Evolutionary conservation across 345 rosid species (phyloP), one percentile per base, ranked within the genome.

Genomic region (Sisymbrium altissimum): DNA sequence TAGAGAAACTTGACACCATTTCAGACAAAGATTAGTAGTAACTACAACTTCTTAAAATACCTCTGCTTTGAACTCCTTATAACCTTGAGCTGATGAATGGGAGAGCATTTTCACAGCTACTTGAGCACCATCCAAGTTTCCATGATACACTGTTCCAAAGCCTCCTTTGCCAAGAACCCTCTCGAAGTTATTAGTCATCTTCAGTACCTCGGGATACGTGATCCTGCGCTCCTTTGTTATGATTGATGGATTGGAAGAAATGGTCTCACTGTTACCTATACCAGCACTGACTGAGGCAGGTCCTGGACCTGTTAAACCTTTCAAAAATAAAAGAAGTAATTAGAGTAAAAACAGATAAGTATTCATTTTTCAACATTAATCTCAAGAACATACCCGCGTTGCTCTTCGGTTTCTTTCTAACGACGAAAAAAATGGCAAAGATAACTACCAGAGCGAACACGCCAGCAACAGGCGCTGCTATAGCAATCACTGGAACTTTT

Each of bases 51-150:
- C 12, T 48, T 46, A 4, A 21, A 36, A 13, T 58, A 79, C 82
- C 82, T 79, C 82, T 39, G 82, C 82, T 29, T 69, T 69, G 58
- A 79, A 79, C n/a, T 79, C 71, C 44, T 79, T 70, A 69, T 64
- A 74, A 39, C 83, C 80, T 75, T 80, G 83, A 60, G 67, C 67
- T 44, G 80, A 80, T 53, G 83, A 66, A 50, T 65, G 73, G 13
- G 83, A 75, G 21, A 80, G 83, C 63, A 75, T 38, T 53, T 79
- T 79, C 4, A 79, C 76, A 69, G 79, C 82, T 12, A 74, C 76
- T 69, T 74, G 44, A 43, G 15, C 23, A 48, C 19, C 55, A 66
- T 60, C 68, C 58, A 78, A 27, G 53, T 64, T 56, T 1, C 81
- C 81, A 25, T 57, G 21, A 44, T 78, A 78, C 39, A 78, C 78